Percentiles rank a stretch among this genome's conserved stretches.
Evolutionary conservation across 805 yeast species (phyloP).

Genomic region (Cyberlindnera japonica): DNA sequence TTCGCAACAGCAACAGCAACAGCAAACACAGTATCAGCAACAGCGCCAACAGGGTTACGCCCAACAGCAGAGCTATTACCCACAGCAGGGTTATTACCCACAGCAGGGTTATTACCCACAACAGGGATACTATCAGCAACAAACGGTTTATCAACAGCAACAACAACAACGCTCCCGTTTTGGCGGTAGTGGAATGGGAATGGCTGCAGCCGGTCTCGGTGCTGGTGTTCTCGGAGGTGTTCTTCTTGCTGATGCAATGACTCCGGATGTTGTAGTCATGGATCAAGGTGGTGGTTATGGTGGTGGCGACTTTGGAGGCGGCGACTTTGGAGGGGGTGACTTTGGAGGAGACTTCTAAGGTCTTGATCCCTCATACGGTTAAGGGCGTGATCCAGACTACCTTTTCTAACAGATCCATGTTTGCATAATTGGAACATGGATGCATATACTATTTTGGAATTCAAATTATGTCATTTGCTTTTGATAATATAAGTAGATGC

Average conservation of each 20-base stretch:
- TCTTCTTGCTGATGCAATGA: constrained; percentile 28
- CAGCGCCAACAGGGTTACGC: constrained; percentile 13
- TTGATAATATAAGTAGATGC: background rate
- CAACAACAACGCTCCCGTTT: constrained; percentile 31
- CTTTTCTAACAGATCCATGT: background rate
- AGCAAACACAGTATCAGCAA: constrained; percentile 12
- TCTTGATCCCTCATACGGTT: too few species aligned
- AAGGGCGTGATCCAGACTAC: background rate
- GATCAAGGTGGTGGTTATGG: constrained; percentile 18
- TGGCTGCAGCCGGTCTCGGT: constrained; percentile 27
- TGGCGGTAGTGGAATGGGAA: constrained; percentile 27
- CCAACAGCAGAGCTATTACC: constrained; percentile 30
- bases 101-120: constrained; percentile 26
- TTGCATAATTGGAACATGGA: too few species aligned
- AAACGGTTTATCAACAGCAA: constrained; percentile 20
- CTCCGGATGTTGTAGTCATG: constrained; percentile 21
- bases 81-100: constrained; percentile 19
- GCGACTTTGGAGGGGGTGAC: constrained; percentile 28
- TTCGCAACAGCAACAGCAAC: constrained; percentile 11
- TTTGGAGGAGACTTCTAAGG: constrained; percentile 18
- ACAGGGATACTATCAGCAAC: constrained; percentile 28
- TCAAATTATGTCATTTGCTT: background rate
- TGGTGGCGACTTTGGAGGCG: constrained; percentile 38
- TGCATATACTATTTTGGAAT: too few species aligned
- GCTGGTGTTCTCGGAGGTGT: constrained; percentile 31